Percentiles rank a stretch among this genome's conserved stretches.
These are phyloP conservation scores for Candida sithepensis DNA, from an alignment of 805 yeast species.

Conservation along the genomic window DNA sequence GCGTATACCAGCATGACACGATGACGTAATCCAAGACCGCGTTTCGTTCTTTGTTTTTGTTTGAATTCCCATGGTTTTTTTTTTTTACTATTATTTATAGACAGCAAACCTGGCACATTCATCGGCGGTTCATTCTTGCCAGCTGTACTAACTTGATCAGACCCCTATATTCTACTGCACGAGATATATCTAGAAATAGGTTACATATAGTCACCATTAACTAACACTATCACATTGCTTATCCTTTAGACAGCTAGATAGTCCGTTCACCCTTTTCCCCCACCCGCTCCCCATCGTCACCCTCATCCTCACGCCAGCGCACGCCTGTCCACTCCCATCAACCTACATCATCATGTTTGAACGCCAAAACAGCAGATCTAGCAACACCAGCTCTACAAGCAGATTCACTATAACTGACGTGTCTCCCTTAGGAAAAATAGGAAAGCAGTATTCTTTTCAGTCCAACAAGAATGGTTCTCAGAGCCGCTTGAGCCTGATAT, in stretches of 20 bases:
- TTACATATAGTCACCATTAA: background rate
- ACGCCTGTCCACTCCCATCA: too few relatives aligned
- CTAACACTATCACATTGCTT: too few relatives aligned
- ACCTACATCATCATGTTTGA: background rate
- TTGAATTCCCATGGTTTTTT: background rate
- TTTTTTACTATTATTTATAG: too few relatives aligned
- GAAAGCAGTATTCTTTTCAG: background rate
- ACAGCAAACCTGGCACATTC: too few relatives aligned
- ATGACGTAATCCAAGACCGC: background rate
- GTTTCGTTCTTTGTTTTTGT: background rate
- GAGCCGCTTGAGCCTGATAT: slow-evolving; percentile 20
- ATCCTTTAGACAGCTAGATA: too few relatives aligned
- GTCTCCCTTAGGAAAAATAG: slow-evolving; percentile 14
- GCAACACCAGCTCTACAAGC: background rate
- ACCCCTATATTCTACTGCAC: too few relatives aligned
- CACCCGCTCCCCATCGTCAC: background rate
- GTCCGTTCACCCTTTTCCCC: background rate
- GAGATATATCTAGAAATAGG: too few relatives aligned
- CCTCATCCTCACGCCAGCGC: background rate
- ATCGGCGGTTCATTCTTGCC: too few relatives aligned
- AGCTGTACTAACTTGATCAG: too few relatives aligned
- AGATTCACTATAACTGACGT: slow-evolving; percentile 1
- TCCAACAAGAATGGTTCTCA: background rate
- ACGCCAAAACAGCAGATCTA: background rate
- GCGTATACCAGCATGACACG: background rate